Base-by-base conservation (phyloP, 1,284 basidiomycete genomes). In the Retiboletus flavoniger region DNA sequence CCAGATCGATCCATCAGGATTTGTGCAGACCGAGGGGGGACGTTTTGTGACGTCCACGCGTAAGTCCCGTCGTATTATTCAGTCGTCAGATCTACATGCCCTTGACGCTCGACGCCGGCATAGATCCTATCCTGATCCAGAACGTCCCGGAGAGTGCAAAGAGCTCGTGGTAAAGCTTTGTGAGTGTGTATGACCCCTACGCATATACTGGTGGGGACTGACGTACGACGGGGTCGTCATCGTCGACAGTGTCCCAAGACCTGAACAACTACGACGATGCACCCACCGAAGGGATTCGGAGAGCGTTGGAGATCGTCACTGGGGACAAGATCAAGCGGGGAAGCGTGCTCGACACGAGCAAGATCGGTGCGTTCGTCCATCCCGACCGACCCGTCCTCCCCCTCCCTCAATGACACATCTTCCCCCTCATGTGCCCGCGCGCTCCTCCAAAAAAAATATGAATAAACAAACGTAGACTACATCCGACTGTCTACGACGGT, bases 401-500 rank as follows among this genome's bases (percentile, higher is more conserved):
- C 13, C 44, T 31, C 31, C 3, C 24, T 24, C 42, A 24, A 4
- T 24, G 24, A 24, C 24, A 24, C 24, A 24, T 24, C 24, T 24
- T n/a, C n/a, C 24, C 24, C 24, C 24, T 24, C 24, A 24, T 24
- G 6, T 24, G 24, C 24, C 24, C 24, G 47, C 8, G n/a, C 43
- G 19, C 36, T 32, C 2, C 14, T 32, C 7, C 38, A 4, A 21
- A 10, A 17, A 45, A 24, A 47, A n/a, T n/a, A n/a, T n/a, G n/a
- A n/a, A n/a, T n/a, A n/a, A n/a, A n/a, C n/a, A n/a, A 42, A 50
- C 2, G 4, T 55, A 94, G 94, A 96, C 63, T 95, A 93, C 68
- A 94, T 97, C 58, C 84, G 95, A 16, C 77, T 98, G 3, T 94
- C 91, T 0, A 98, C 96, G 0, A 99, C 96, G 0, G 94, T 98